phyloP scores from a whole-genome alignment of 2,329 filamentous ascomycete genomes.

The Westerdykella ornata region DNA sequence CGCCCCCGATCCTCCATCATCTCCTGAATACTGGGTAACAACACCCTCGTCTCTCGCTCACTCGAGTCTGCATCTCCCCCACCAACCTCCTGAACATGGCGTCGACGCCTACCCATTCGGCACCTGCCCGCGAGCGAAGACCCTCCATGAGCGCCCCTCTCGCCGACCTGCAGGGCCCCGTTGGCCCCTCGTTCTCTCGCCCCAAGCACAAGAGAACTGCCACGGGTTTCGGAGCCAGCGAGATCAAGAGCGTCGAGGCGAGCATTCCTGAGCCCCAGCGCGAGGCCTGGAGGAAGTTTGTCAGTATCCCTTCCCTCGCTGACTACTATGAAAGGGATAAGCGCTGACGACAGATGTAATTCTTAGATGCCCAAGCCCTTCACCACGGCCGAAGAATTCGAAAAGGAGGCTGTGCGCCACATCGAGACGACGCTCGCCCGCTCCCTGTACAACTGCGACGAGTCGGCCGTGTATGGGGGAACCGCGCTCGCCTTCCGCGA shows the following conservation, averaged over 20 bases:
- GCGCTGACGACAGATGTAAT: no score
- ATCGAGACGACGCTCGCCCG: constrained; percentile 94
- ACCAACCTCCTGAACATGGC: constrained; percentile 31
- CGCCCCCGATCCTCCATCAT: background rate
- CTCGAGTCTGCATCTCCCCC: constrained; percentile 18
- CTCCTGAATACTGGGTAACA: background rate
- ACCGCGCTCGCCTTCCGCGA: constrained; percentile 89
- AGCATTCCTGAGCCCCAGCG: constrained; percentile 83
- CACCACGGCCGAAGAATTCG: constrained; percentile 72
- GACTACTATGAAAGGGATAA: constrained; percentile 2
- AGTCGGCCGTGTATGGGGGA: constrained; percentile 82
- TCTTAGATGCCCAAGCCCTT: constrained; percentile 60
- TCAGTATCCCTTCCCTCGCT: constrained; percentile 15
- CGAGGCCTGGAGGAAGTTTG: constrained; percentile 62
- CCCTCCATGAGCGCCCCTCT: constrained; percentile 78
- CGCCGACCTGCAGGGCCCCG: constrained; percentile 75
- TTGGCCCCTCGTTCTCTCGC: constrained; percentile 73
- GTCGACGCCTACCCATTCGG: constrained; percentile 2
- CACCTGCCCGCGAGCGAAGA: constrained; percentile 63
- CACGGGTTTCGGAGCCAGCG: constrained; percentile 81
- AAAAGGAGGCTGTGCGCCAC: constrained; percentile 79
- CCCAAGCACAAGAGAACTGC: constrained; percentile 98
- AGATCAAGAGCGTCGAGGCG: constrained; percentile 93
- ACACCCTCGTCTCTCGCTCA: constrained; percentile 8
- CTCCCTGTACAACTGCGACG: constrained; percentile 97